Evolutionary conservation across 140 eudicot genomes (phyloP).

Genomic region (Stevia rebaudiana): DNA sequence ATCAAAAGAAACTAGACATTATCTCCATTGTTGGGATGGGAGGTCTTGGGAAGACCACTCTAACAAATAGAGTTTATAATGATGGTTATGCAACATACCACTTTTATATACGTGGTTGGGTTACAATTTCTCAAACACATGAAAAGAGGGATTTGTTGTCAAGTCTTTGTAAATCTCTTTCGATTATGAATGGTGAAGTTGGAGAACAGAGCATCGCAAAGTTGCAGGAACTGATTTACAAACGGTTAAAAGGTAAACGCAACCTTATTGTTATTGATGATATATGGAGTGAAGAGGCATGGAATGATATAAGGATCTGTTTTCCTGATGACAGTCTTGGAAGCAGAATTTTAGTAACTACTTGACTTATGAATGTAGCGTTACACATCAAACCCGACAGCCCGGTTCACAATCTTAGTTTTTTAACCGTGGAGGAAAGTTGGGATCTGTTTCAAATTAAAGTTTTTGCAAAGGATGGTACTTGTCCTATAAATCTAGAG

Average conservation of each 20-base stretch:
- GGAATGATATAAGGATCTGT: conserved; percentile 27
- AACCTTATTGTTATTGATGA: conserved; percentile 43
- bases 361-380: conserved; percentile 22
- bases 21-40: conserved; percentile 32
- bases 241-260: conserved; percentile 15
- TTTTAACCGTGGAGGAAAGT: conserved; percentile 28
- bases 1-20: conserved; percentile 13
- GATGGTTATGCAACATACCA: conserved; percentile 19
- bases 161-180: conserved; percentile 19
- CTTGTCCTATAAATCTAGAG: conserved; percentile 6
- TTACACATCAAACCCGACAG: conserved; percentile 3
- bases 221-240: conserved; percentile 22
- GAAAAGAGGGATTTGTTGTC: conserved; percentile 18
- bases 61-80: conserved; percentile 31
- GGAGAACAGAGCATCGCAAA: not conserved
- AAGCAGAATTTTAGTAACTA: conserved; percentile 36
- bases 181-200: not conserved
- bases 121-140: conserved; percentile 31
- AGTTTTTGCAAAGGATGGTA: conserved; percentile 1
- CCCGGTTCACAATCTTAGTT: conserved; percentile 13
- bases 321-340: conserved; percentile 26
- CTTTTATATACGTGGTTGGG: conserved; percentile 33
- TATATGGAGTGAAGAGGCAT: conserved; percentile 29
- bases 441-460: conserved; percentile 30
- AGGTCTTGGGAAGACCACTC: conserved; percentile 31